These are phyloP conservation scores for Lactifluus piperatus DNA, from an alignment of 768 basidiomycete species.

Conservation along the genomic window DNA sequence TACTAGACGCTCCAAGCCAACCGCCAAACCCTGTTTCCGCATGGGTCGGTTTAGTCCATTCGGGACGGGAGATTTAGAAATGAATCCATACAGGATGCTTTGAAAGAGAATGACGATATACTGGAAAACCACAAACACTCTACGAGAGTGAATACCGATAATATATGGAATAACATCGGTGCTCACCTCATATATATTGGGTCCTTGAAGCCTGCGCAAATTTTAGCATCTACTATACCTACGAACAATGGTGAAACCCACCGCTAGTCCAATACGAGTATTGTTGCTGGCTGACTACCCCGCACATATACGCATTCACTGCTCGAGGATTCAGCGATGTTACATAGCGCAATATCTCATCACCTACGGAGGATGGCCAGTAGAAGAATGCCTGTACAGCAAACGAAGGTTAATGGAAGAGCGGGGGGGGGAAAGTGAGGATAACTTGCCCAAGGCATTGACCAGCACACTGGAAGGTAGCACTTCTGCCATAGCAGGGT, in stretches of 20 bases:
- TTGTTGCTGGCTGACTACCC: background rate
- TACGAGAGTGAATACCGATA: background rate
- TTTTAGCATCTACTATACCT: background rate
- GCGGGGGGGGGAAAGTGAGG: background rate
- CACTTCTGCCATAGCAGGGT: background rate
- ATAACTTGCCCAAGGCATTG: background rate
- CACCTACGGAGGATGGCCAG: background rate
- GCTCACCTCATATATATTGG: background rate
- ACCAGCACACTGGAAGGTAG: too few species aligned
- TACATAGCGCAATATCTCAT: background rate
- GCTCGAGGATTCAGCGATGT: background rate
- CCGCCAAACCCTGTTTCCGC: background rate
- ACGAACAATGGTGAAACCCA: background rate
- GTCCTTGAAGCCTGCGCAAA: background rate
- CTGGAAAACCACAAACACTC: background rate
- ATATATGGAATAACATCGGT: background rate
- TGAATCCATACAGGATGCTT: background rate
- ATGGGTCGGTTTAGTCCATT: background rate
- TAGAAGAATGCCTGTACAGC: background rate
- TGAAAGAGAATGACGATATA: background rate
- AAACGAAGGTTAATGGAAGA: background rate
- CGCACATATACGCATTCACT: background rate
- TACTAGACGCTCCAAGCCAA: slow-evolving; percentile 1
- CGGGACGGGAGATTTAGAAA: background rate
- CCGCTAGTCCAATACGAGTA: background rate